Conservation (phyloP, 257 asterid species). For the Ocimum tenuiflorum region DNA sequence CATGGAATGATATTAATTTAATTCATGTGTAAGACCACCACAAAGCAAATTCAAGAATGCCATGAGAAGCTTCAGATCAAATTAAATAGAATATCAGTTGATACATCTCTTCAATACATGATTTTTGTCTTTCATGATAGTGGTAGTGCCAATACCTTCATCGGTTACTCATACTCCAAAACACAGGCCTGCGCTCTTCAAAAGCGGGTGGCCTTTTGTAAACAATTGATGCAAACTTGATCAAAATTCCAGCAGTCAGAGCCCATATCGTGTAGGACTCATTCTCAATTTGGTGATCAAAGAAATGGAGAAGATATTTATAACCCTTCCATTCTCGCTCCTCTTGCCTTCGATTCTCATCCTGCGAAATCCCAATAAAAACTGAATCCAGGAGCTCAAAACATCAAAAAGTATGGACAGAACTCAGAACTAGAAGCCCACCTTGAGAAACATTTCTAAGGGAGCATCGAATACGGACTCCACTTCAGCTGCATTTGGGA, state of each 20-base stretch:
- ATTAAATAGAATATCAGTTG: neutral
- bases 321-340: conserved; percentile 58
- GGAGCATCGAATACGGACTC: conserved; percentile 74
- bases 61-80: neutral
- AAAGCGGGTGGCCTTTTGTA: conserved; percentile 51
- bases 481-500: conserved; percentile 61
- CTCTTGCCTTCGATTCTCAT: conserved; percentile 56
- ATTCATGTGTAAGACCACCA: neutral
- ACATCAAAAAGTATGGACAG: neutral
- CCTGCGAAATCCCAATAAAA: conserved; percentile 27
- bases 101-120: neutral
- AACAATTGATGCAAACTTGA: conserved; percentile 53
- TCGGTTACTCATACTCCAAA: conserved; percentile 49
- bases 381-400: neutral
- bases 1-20: neutral
- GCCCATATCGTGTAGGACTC: conserved; percentile 62
- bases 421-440: conserved; percentile 1
- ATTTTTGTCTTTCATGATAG: neutral
- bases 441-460: conserved; percentile 79
- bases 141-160: conserved; percentile 16
- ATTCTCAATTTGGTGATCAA: conserved; percentile 41
- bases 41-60: neutral
- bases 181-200: conserved; percentile 50
- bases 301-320: conserved; percentile 60
- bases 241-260: conserved; percentile 72